A percentile compares a stretch with the other conserved stretches of the same genome.
phyloP scores from a whole-genome alignment of 148 eudicot species.

The Dysphania ambrosioides region DNA sequence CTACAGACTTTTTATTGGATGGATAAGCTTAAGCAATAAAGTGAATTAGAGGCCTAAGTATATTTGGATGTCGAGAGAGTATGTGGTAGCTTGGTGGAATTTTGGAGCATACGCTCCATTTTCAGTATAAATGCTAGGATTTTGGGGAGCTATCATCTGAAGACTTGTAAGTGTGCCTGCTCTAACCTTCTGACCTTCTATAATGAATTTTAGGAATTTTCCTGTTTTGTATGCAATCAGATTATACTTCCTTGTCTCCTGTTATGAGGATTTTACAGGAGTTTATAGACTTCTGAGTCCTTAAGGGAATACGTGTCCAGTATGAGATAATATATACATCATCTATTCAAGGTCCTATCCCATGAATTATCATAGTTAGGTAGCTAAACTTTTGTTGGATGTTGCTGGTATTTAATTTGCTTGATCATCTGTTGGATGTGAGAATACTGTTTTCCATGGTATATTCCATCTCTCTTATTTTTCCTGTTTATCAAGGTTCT shows the following conservation, averaged over 20 bases:
- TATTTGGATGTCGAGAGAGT: not conserved
- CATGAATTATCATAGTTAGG: not conserved
- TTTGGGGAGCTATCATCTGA: not conserved
- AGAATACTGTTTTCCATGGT: too few species aligned
- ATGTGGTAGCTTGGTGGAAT: too few species aligned
- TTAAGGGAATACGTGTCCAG: not conserved
- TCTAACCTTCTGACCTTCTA: not conserved
- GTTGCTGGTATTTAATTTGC: not conserved
- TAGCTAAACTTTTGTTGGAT: not conserved
- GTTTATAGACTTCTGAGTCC: not conserved
- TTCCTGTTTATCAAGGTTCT: not conserved
- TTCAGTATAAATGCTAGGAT: not conserved
- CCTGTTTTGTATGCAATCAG: not conserved
- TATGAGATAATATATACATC: not conserved
- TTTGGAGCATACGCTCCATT: not conserved
- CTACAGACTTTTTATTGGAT: not conserved
- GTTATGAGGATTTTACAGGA: not conserved
- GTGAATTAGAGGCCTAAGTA: not conserved
- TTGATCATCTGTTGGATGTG: too few species aligned
- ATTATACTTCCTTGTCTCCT: not conserved
- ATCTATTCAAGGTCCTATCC: not conserved
- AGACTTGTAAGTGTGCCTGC: not conserved
- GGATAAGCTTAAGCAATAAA: not conserved
- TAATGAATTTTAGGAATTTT: not conserved
- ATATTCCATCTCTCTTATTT: not conserved